phyloP scores from a whole-genome alignment of 1,139 yeast species.

The Nadsonia starkeyi-henricii region DNA sequence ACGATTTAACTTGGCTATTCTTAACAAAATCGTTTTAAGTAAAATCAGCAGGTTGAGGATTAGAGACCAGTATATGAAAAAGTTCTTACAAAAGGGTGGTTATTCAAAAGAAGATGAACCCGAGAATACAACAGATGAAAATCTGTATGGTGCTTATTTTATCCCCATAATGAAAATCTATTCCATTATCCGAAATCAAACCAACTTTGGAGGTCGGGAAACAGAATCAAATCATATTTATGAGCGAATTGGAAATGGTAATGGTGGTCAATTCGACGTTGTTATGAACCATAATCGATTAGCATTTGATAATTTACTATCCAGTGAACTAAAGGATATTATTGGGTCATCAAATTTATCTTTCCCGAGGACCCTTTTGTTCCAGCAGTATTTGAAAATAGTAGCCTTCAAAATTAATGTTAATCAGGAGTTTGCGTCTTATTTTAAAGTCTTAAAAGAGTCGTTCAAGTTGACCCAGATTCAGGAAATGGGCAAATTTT shows the following conservation, averaged over 20 bases:
- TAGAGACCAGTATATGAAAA: background rate
- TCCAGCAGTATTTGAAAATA: background rate
- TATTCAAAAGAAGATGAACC: background rate
- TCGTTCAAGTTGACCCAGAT: background rate
- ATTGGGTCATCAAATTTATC: background rate
- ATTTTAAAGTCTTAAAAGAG: background rate
- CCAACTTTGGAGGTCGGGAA: background rate
- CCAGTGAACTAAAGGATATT: background rate
- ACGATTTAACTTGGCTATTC: background rate
- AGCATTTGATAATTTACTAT: background rate
- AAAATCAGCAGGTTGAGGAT: background rate
- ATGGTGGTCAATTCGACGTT: background rate
- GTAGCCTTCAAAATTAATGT: too few species aligned
- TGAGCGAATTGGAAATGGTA: background rate
- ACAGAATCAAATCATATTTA: background rate
- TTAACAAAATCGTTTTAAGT: background rate
- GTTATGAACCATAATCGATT: background rate
- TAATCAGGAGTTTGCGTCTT: background rate
- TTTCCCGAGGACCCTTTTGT: background rate
- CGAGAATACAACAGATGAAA: background rate
- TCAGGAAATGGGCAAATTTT: background rate
- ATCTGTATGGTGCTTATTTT: too few species aligned
- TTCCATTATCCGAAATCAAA: background rate
- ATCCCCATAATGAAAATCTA: background rate
- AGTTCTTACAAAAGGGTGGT: background rate